Evolutionary conservation across 2,329 filamentous ascomycete genomes (phyloP), one percentile per base, ranked within the genome.

Genomic region (Scleromitrula shiraiana): DNA sequence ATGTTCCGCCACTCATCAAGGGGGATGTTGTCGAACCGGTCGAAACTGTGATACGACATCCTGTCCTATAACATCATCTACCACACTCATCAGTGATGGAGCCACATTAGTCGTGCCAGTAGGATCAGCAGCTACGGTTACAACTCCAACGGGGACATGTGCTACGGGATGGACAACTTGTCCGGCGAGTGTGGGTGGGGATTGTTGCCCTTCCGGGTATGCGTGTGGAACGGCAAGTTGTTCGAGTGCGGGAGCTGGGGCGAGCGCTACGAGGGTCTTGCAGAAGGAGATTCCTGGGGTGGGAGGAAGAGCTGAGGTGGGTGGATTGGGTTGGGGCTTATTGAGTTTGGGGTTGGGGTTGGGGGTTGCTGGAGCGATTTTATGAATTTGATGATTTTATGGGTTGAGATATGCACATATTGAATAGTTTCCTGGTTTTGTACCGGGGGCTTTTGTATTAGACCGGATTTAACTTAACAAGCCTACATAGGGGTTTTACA

Each of bases 21-120:
- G 86, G 12, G 88, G 88, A 17, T 97, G 91, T 70, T 97, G 91
- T 68, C 85, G 85, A 49, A 89, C 88, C 0, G 90, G 88, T 2
- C 80, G 90, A 17, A 78, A 95, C 67, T 97, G 91, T 67, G 78
- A 84, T 51, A 84, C 82, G 0, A 86, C 85, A 0, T 86, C 83
- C 6, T 97, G 91, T 59, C 85, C 87, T 0, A 67, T 78, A 0
- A 69, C 73, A 0, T 60, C 73, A 7, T 75, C 70, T 2, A 85
- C 81, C 0, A 85, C 82, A 1, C 78, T 89, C 2, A 68, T 90
- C 2, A 76, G 74, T 1, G 73, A 81, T 52, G 85, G 83, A 6
- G 72, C 78, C 2, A 94, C 88, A 0, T 70, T 95, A 23, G 81
- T 83, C 1, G 79, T 87, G 14, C 82, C 81, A 45, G 68, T 71